These are phyloP conservation scores for Anaeromyces robustus DNA, from an alignment of 192 early-diverging fungal genomes.

Conservation along the genomic window DNA sequence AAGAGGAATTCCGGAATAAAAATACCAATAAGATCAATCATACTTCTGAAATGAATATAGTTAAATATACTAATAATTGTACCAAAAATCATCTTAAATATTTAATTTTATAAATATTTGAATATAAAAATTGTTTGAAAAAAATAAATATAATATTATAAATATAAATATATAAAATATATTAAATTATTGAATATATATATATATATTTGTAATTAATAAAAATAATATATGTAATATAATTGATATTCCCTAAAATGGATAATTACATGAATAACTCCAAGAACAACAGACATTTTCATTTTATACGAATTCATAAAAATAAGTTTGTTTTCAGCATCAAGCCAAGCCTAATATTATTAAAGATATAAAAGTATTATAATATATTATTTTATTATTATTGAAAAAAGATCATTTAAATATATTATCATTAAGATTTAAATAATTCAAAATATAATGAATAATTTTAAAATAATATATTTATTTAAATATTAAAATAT, in stretches of 20 bases:
- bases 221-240: too few species aligned
- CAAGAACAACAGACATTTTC: conserved; percentile 94
- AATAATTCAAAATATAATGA: too few species aligned
- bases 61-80: conserved; percentile 80
- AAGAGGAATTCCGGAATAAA: conserved; percentile 93
- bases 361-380: neutral
- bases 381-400: too few species aligned
- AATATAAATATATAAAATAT: too few species aligned
- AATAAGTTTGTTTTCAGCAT: conserved; percentile 79
- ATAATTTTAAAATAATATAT: neutral
- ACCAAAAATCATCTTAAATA: conserved; percentile 71
- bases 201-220: too few species aligned
- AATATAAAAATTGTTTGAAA: too few species aligned
- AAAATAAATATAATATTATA: too few species aligned
- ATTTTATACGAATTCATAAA: conserved; percentile 99
- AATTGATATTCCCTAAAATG: too few species aligned
- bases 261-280: conserved; percentile 49
- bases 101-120: too few species aligned
- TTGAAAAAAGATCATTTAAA: too few species aligned
- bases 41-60: conserved; percentile 74
- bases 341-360: conserved; percentile 56
- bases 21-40: conserved; percentile 63
- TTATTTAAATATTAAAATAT: neutral
- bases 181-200: too few species aligned
- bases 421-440: too few species aligned